These are phyloP conservation scores for Candida fluviatilis DNA, from an alignment of 805 yeast species.

Conservation along the genomic window DNA sequence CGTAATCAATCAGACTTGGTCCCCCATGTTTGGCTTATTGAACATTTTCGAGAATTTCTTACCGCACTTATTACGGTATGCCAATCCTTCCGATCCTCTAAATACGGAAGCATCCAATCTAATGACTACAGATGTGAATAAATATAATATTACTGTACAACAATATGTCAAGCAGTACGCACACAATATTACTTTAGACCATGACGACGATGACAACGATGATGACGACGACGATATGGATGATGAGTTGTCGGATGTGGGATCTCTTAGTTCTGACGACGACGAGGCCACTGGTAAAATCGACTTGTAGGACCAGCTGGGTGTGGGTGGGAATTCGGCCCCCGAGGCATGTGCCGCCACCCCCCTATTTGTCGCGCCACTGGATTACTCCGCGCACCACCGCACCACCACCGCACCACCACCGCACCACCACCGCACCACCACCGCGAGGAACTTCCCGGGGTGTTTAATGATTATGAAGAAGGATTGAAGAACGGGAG, in stretches of 20 bases:
- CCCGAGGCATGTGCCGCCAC: not conserved
- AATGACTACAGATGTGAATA: constrained; percentile 61
- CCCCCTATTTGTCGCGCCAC: no score
- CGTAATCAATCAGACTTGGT: constrained; percentile 97
- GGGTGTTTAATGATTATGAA: not conserved
- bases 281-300: constrained; percentile 34
- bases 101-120: constrained; percentile 86
- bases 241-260: constrained; percentile 46
- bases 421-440: no score
- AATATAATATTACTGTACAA: constrained; percentile 66
- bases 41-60: constrained; percentile 90
- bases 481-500: not conserved
- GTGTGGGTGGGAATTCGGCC: not conserved
- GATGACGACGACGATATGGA: constrained; percentile 33
- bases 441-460: no score
- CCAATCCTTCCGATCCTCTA: constrained; percentile 91
- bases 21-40: constrained; percentile 90
- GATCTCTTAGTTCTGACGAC: constrained; percentile 45
- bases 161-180: constrained; percentile 68
- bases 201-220: constrained; percentile 23
- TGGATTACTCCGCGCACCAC: no score
- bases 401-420: no score
- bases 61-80: constrained; percentile 88
- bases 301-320: constrained; percentile 16
- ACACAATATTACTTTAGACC: constrained; percentile 41